Evolutionary conservation across 805 yeast species (phyloP), one percentile per base, ranked within the genome.

Genomic region (Kluyveromyces starmeri): DNA sequence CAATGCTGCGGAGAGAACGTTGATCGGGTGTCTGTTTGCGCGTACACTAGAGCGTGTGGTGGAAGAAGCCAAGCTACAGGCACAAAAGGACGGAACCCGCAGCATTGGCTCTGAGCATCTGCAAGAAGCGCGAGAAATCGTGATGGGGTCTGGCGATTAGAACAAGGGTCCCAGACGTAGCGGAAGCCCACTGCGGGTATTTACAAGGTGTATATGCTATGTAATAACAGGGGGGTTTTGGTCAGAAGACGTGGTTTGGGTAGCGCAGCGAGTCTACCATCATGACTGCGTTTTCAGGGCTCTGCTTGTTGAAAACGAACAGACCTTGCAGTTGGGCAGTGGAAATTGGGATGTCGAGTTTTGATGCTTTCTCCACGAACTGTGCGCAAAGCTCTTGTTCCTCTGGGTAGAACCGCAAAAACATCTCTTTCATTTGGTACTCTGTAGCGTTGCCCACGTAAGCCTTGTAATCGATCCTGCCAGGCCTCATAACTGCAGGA

Each of bases 271-370:
- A 53, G 4, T 56, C 56, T 10, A 83, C 70, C 77, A 78, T 81
- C 10, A 61, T 62, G 18, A 88, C 59, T 0, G 97, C 95, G 4
- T 71, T 71, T 21, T 70, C 68, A 0, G 97, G 95, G 39, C 77
- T 78, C 39, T 80, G 72, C 58, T 92, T 92, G 61, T 84, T 83
- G 62, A 83, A 83, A 2, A 92, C 96, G 65, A 92, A 92, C 34
- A 92, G 67, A 0, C 98, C 98, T 57, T 92, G 98, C 39, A 92
- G 66, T 53, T 85, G 95, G 1, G 98, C 98, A 0, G 97, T 86
- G 48, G 94, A 81, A 22, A 89, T 74, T 2, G 73, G 71, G 42
- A 72, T 56, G 22, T 68, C 67, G 42, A 81, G 55, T 5, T 61
- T 65, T 20, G 53, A 50, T 19, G 67, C 68, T 22, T 58, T 48